Evolutionary conservation across 768 basidiomycete genomes (phyloP), one percentile per base, ranked within the genome.

Genomic region (Myochromella boudieri): DNA sequence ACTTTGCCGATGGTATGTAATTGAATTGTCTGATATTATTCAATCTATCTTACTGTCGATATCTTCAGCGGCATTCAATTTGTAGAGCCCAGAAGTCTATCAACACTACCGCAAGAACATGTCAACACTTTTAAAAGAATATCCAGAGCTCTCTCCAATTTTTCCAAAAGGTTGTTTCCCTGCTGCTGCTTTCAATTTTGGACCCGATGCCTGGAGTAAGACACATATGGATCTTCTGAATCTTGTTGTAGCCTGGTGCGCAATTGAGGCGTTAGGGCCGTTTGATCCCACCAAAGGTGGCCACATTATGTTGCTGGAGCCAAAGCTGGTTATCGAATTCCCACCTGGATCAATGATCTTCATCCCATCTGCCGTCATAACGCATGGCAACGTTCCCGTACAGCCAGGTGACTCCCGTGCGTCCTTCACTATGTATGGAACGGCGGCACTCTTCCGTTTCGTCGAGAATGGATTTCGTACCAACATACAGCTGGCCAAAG

Each of bases 151-250:
- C 14, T 6, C 18, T 8, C 17, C 10, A 6, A 41, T 48, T 27
- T 48, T 48, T 29, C 18, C 32, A 4, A 26, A 20, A 15, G 29
- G 47, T 20, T 15, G 42, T 20, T 51, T 46, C 18, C 36, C 45
- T 36, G 31, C 41, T 11, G 34, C 41, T 7, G 40, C 59, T 0
- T 65, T 71, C 53, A 70, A 72, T 42, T 57, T 69, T 12, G 64
- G 65, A 1, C 44, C 44, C 0, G 40, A 44, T 0, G 55, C 55
- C 0, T 34, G 58, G 1, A 60, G 59, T 0, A 24, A 29, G 0
- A 37, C 48, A 0, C 69, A 68, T 15, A 51, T 51, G 0, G 68
- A 74, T 33, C 37, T 18, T 20, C 42, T 37, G 4, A 74, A 75
- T 34, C 43, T 64, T 0, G 53, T 67, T 0, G 59, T 50, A 26